phyloP scores from a whole-genome alignment of 2,329 filamentous ascomycete genomes.

The Grosmannia clavigera region DNA sequence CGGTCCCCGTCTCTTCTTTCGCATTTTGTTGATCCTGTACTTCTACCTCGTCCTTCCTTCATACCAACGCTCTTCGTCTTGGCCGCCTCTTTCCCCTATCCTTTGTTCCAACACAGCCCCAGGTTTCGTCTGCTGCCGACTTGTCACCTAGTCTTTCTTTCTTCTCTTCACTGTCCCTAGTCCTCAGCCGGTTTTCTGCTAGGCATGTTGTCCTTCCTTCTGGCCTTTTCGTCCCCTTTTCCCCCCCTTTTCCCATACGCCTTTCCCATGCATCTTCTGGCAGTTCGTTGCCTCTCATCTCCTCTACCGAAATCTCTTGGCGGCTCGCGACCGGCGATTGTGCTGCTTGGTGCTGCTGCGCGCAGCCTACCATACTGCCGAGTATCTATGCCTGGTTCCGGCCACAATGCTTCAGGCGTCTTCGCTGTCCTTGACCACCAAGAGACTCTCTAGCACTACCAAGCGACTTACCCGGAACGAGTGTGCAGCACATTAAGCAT shows the following conservation, averaged over 20 bases:
- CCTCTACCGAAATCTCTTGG: not conserved
- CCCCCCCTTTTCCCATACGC: not conserved
- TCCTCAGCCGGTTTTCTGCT: not conserved
- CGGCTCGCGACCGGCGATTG: not conserved
- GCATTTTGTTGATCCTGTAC: not conserved
- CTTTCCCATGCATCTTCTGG: not conserved
- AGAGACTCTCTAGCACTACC: not conserved
- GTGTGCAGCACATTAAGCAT: not conserved
- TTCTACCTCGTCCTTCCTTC: not conserved
- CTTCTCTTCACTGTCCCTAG: not conserved
- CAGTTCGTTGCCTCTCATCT: not conserved
- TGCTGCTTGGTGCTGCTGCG: not conserved
- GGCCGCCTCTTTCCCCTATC: not conserved
- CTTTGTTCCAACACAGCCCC: not conserved
- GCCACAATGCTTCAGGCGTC: not conserved
- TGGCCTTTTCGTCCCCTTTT: not conserved
- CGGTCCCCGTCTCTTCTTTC: not conserved
- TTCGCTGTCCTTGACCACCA: not conserved
- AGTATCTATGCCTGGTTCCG: not conserved
- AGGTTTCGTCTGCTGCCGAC: not conserved
- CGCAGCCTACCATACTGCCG: not conserved
- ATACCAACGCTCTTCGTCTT: not conserved
- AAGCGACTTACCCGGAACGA: not conserved
- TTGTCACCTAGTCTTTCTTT: not conserved
- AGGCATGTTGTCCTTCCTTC: constrained; percentile 4